These are phyloP conservation scores for Fusarium phyllophilum DNA, from an alignment of 2,329 filamentous ascomycete species.

Conservation along the genomic window DNA sequence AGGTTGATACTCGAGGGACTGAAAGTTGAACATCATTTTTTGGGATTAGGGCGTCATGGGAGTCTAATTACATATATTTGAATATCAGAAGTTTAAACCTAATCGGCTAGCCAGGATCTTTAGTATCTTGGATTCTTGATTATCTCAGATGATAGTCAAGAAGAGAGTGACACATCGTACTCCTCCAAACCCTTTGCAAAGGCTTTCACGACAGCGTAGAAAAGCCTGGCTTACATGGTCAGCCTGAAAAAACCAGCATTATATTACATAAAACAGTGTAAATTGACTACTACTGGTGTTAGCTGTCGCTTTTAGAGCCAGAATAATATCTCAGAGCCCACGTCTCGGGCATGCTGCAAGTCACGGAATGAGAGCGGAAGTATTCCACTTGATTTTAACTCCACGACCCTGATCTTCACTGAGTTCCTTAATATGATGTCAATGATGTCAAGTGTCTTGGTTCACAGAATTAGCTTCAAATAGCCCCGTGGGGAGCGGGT, in stretches of 20 bases:
- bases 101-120: no score
- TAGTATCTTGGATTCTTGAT: fast-evolving
- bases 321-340: no score
- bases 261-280: no score
- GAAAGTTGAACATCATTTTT: neutral
- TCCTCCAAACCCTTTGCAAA: neutral
- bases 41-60: fast-evolving
- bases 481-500: neutral
- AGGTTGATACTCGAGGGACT: neutral
- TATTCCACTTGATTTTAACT: neutral
- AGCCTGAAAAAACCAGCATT: no score
- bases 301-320: no score
- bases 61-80: fast-evolving
- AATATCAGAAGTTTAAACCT: fast-evolving
- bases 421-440: neutral
- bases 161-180: neutral
- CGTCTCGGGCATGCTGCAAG: no score
- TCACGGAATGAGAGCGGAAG: neutral
- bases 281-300: no score
- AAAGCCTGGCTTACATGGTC: no score
- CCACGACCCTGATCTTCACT: neutral
- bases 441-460: neutral
- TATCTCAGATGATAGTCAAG: neutral
- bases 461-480: neutral
- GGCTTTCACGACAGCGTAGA: neutral